phyloP scores from a whole-genome alignment of 2,329 filamentous ascomycete species.

The Phialocephala sp. region DNA sequence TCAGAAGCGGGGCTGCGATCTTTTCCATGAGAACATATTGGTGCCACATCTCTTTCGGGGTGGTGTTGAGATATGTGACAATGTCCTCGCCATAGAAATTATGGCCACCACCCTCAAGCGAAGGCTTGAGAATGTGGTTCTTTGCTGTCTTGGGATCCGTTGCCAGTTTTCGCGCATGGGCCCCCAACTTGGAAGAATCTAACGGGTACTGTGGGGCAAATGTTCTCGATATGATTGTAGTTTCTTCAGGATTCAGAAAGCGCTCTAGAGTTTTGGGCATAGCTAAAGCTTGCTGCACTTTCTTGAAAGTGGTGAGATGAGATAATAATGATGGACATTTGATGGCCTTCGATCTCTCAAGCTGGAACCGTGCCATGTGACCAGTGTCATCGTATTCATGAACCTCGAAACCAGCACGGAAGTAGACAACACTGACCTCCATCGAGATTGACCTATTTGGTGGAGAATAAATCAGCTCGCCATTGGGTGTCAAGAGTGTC shows the following conservation, averaged over 20 bases:
- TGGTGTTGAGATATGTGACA: conserved; percentile 41
- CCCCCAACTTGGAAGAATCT: conserved; percentile 42
- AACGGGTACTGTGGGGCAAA: conserved; percentile 48
- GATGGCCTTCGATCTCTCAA: conserved; percentile 49
- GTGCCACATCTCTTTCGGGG: conserved; percentile 40
- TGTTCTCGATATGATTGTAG: conserved; percentile 40
- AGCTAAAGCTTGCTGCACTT: conserved; percentile 49
- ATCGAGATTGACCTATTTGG: conserved; percentile 31
- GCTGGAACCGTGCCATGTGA: conserved; percentile 40
- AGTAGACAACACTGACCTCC: conserved; percentile 51
- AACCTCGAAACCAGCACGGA: conserved; percentile 50
- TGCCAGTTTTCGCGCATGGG: conserved; percentile 38
- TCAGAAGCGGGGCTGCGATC: conserved; percentile 44
- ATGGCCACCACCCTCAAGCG: conserved; percentile 50
- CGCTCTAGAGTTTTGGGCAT: conserved; percentile 42
- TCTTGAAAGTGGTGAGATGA: conserved; percentile 51
- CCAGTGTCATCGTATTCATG: conserved; percentile 47
- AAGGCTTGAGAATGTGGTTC: conserved; percentile 50
- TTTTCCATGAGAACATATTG: conserved; percentile 49
- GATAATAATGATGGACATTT: conserved; percentile 51
- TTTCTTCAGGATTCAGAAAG: conserved; percentile 43
- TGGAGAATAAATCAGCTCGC: conserved; percentile 47
- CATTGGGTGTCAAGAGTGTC: conserved; percentile 40
- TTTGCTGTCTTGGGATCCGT: conserved; percentile 32
- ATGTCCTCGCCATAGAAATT: conserved; percentile 50